Evolutionary conservation across 2,329 filamentous ascomycete genomes (phyloP), one percentile per base, ranked within the genome.

Genomic region (Arthroderma sp.): DNA sequence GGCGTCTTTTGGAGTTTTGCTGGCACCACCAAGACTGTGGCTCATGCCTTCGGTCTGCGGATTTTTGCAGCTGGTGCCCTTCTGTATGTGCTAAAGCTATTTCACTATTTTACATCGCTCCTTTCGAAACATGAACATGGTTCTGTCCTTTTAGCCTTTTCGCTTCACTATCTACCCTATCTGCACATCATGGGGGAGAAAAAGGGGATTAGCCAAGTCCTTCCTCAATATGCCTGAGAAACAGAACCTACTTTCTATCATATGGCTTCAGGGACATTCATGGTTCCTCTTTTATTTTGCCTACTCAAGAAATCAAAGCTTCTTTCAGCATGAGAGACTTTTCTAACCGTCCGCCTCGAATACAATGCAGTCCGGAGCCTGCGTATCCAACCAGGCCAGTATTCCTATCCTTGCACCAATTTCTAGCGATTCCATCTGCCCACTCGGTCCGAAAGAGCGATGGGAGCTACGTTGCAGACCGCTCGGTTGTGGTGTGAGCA

Each of bases 401-500:
- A 48, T 66, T 33, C 61, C 61, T 0, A 62, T 68, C 39, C 49
- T 68, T 36, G 56, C 64, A 5, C 64, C 65, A 1, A 44, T 68
- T 6, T 39, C 53, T 30, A 57, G 60, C 6, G 48, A 52, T 3
- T 45, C 54, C 4, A 61, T 68, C 44, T 68, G 65, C 43, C 63
- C 65, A 0, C 54, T 67, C 27, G 61, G 57, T 2, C 52, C 57
- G 15, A 56, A 59, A 39, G 65, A 68, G 53, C 53, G 61, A 43
- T 68, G 65, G 64, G 65, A 68, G 41, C 51, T 68, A 22, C 57
- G 65, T 5, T 55, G 62, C 7, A 43, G 50, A 10, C 60, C 63
- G 1, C 59, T 67, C 22, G 63, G 64, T 22, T 68, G 65, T 42
- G 53, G 59, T 36, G 63, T 64, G 29, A 66, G 63, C 45, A 65